Base-by-base conservation (phyloP, 2,329 filamentous ascomycete species). In the Fusarium sp. region DNA sequence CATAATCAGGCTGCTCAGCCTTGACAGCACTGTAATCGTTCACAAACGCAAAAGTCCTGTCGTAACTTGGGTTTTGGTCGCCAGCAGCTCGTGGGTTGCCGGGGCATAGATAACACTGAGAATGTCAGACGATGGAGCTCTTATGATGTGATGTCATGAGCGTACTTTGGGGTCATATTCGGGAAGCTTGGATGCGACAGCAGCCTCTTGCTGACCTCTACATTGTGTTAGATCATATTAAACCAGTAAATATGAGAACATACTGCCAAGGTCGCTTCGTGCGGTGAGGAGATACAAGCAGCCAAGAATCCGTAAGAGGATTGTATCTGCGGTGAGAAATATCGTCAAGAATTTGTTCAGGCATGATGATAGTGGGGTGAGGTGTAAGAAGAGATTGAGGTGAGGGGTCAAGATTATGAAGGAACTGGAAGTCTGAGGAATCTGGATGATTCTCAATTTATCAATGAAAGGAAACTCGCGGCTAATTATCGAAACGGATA, bases 241-340 rank as follows among this genome's bases (percentile, higher is more conserved):
- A 4, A 36, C 24, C 14, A 15, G 3, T 26, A 14, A 33, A 26
- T 17, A 11, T 17, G 24, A 15, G 15, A 28, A 84, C 92, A 88
- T 84, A 97, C 93, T 98, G 96, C 96, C 96, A 99, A 76, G 96
- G 96, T 70, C 96, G 88, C 87, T 98, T 98, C 54, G 94, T 98
- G 57, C 96, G 87, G 81, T 99, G 96, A 65, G 96, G 96, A 17
- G 96, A 98, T 15, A 99, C 96, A 38, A 99, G 88, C 64, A 99
- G 87, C 92, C 94, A 97, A 66, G 92, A 94, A 65, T 93, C 94
- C 70, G 93, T 91, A 66, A 99, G 86, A 54, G 94, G 93, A 79
- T 99, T 99, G 80, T 92, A 98, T 78, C 96, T 91, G 75, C 96
- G 88, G 79, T 99, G 96, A 42, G 96, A 97, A 76, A 99, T 98